Evolutionary conservation across 2,329 filamentous ascomycete species (phyloP).

Genomic region (Tolypocladium tropicale): DNA sequence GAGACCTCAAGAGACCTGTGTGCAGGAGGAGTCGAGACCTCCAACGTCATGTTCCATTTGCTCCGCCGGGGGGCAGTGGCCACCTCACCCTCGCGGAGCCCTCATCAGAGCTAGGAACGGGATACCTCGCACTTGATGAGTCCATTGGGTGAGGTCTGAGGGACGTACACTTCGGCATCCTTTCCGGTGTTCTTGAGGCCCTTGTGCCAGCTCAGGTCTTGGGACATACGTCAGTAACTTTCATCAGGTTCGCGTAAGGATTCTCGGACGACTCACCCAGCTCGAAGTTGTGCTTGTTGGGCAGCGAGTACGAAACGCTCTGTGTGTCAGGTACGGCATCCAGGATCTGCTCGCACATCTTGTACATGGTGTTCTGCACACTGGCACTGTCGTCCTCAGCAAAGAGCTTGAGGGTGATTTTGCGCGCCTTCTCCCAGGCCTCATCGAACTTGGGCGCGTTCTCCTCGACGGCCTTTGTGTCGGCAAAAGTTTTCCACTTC

Average conservation of each 20-base stretch:
- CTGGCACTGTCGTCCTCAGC: conserved; percentile 84
- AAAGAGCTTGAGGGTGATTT: conserved; percentile 85
- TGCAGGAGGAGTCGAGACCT: not conserved
- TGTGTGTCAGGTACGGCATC: conserved; percentile 61
- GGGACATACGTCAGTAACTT: not conserved
- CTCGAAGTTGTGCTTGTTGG: conserved; percentile 99
- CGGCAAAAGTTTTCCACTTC: conserved; percentile 68
- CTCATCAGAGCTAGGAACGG: conserved; percentile 28
- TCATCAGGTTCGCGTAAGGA: not conserved
- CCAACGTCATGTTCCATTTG: not conserved
- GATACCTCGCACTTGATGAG: conserved; percentile 89
- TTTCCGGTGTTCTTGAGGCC: conserved; percentile 89
- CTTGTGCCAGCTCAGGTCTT: conserved; percentile 95
- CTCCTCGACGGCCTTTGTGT: conserved; percentile 55
- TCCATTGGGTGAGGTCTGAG: conserved; percentile 86
- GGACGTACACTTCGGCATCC: conserved; percentile 90
- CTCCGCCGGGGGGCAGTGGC: not conserved
- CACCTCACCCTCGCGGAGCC: not conserved
- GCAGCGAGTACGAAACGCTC: conserved; percentile 70
- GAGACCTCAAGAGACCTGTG: not conserved
- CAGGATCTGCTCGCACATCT: conserved; percentile 87
- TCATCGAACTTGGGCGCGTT: conserved; percentile 60
- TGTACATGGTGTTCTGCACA: conserved; percentile 97
- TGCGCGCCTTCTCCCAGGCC: conserved; percentile 67
- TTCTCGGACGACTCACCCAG: conserved; percentile 51